Base-by-base conservation (phyloP, 768 basidiomycete genomes). In the Pleurotus giganteus region DNA sequence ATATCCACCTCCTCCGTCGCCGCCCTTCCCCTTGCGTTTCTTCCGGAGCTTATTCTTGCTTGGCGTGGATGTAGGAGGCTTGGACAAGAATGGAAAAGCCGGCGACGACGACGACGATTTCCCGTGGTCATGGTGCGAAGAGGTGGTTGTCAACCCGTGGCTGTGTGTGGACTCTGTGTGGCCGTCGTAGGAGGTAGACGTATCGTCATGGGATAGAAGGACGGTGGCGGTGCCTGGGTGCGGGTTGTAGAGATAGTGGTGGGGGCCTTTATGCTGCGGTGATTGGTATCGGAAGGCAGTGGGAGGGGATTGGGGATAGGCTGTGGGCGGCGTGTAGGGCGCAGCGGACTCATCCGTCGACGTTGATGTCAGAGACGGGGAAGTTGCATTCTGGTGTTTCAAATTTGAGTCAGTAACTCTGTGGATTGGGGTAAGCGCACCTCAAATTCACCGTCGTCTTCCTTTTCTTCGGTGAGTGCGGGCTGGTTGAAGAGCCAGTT, bases 401-500 rank as follows among this genome's bases (percentile, higher is more conserved):
- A 51, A 43, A 23, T 13, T 13, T 36, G 9, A 27, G 34, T 41
- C 17, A 31, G 26, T 45, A 57, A n/a, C 31, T 37, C 27, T 52
- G 55, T 27, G 27, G 50, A 23, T 44, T 45, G 29, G 21, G 27
- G 29, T 26, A 32, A 45, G 41, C 46, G 28, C 19, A 47, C 46
- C 27, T 47, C 46, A 27, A 50, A 50, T 17, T 37, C 31, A 39
- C 53, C 59, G 4, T 53, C 59, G 15, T 63, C 75, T 50, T 75
- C 75, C 47, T 84, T 84, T 13, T 82, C 80, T 54, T 84, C 85
- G 57, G 80, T 85, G 37, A 74, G 71, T 24, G 81, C 60, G 1
- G 83, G 69, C 43, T 85, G 82, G 55, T 80, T 83, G 66, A 89
- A 89, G 64, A 90, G 87, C 84, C 88, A 88, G 57, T 84, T 73